phyloP scores from a whole-genome alignment of 2,329 filamentous ascomycete genomes.

The Sarocladium kiliense region DNA sequence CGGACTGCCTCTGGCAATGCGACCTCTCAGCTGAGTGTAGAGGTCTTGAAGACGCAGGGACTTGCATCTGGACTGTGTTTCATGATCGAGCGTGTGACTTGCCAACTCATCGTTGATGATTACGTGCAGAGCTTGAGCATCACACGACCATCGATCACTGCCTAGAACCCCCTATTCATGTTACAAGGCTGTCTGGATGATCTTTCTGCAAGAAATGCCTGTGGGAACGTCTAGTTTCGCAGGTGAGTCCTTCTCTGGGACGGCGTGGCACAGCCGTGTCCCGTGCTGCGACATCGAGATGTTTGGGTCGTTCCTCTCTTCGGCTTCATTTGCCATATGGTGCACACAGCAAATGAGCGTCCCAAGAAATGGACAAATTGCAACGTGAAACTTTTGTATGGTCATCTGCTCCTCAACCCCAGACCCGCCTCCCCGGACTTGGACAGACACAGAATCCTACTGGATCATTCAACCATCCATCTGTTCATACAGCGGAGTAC shows the following conservation, averaged over 20 bases:
- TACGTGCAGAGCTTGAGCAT: not conserved
- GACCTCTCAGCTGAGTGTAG: not conserved
- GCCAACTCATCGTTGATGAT: not conserved
- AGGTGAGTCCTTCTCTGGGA: no score
- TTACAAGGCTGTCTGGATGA: not conserved
- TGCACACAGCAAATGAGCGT: not conserved
- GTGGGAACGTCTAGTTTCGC: no score
- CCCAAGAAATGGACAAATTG: not conserved
- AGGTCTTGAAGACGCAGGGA: not conserved
- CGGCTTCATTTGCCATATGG: not conserved
- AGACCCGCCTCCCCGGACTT: not conserved
- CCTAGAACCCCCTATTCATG: no score
- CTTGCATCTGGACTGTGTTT: not conserved
- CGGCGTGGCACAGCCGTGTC: not conserved
- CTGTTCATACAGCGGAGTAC: not conserved
- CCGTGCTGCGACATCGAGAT: not conserved
- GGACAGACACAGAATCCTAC: not conserved
- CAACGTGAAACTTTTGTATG: not conserved
- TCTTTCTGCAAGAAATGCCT: not conserved
- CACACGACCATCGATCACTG: conserved; percentile 1
- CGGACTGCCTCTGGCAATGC: not conserved
- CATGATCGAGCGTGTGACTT: not conserved
- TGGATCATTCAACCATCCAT: no score
- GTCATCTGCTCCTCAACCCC: not conserved
- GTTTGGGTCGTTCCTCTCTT: not conserved